Evolutionary conservation across 164 flowering plant genomes (phyloP), one percentile per base, ranked within the genome.

Genomic region (Aristolochia californica): DNA sequence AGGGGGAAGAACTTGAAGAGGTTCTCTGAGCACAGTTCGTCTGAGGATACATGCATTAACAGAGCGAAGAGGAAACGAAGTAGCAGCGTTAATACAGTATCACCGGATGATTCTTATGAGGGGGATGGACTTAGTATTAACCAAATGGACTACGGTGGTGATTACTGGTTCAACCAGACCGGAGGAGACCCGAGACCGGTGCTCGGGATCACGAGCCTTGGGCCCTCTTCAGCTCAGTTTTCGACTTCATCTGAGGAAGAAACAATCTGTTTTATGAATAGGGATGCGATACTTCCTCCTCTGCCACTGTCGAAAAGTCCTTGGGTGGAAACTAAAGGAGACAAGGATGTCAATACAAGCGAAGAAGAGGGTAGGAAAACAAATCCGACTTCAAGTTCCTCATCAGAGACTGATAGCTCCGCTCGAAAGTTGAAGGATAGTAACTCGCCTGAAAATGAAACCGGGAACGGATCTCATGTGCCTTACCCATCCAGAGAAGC

Each of bases 1-100:
- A 68, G 73, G 57, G 49, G 79, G 34, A 84, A 74, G 80, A 81
- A 77, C 62, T 75, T 80, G 80, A 91, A 83, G 81, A 79, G 95
- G 72, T 74, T 70, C 49, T 83, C 82, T 0, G 93, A 81, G 53
- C 80, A 76, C 58, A 77, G 73, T 26, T 70, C 74, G 2, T 70
- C 69, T 0, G 80, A 74, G 47, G 84, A 80, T 48, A 73, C 77
- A 30, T 70, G 76, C 60, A 27, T 58, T 10, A 75, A 60, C 62
- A 76, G 82, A 59, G 77, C 70, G 2, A 88, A 88, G 83, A 83
- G 88, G 67, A 86, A 78, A 43, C 83, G 73, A 70, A 67, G 80
- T 38, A 62, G 72, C 56, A 63, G 58, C 48, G 8, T 26, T 10
- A 67, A 43, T 25, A 45, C 48, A 23, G 54, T 49, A 16, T 62